These are phyloP conservation scores for Chytriomyces hyalinus DNA, from an alignment of 192 early-diverging fungal species.

Conservation along the genomic window DNA sequence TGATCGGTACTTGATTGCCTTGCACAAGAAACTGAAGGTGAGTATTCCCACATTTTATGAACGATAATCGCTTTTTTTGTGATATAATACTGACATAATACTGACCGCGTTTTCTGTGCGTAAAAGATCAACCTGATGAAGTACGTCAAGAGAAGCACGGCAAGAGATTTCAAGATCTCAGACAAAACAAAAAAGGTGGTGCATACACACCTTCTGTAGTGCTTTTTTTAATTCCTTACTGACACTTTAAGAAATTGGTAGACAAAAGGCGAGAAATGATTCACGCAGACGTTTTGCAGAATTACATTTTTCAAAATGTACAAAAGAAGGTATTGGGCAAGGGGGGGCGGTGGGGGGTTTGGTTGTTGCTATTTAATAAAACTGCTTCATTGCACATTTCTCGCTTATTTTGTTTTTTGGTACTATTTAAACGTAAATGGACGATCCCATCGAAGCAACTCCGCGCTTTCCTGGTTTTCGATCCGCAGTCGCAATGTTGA, in stretches of 20 bases:
- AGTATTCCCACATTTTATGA: background rate
- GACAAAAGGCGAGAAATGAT: no score
- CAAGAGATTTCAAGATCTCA: slow-evolving; percentile 78
- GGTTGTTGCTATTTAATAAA: no score
- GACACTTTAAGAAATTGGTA: no score
- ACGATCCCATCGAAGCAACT: background rate
- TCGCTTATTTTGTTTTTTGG: no score
- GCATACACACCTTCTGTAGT: no score
- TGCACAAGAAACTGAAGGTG: slow-evolving; percentile 73
- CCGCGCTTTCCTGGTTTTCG: slow-evolving; percentile 16
- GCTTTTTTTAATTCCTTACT: no score
- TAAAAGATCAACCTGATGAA: slow-evolving; percentile 65
- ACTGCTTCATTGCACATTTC: no score
- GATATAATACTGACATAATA: no score
- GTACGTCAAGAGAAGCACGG: slow-evolving; percentile 77
- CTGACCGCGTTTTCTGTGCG: background rate
- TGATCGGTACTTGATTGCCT: slow-evolving; percentile 72
- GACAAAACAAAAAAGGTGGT: slow-evolving; percentile 28
- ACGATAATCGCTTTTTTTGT: slow-evolving; percentile 22
- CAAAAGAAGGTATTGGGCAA: no score
- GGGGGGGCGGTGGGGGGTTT: no score
- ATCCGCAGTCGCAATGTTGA: slow-evolving; percentile 49
- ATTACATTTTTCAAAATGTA: no score
- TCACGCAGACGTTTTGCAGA: no score
- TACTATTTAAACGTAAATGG: background rate